A percentile compares a stretch with the other conserved stretches of the same genome.
phyloP scores from a whole-genome alignment of 2,329 filamentous ascomycete species.

The Nemania sp. region DNA sequence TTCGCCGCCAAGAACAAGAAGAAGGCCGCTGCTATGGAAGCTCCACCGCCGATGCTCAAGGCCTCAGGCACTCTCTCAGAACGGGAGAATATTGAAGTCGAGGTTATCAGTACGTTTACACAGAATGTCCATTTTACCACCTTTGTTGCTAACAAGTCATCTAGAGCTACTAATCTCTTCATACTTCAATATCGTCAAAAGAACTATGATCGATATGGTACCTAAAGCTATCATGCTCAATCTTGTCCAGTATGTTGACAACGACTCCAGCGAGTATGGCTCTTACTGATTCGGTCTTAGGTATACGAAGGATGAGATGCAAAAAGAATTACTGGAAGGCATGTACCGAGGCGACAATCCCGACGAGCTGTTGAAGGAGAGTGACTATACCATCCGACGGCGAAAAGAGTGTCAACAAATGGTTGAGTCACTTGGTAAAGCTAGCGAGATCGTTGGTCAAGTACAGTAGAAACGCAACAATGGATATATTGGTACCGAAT shows the following conservation, averaged over 20 bases:
- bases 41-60: conserved; percentile 89
- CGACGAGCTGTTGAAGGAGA: conserved; percentile 95
- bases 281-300: conserved; percentile 49
- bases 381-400: conserved; percentile 91
- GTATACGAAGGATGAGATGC: conserved; percentile 97
- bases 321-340: conserved; percentile 92
- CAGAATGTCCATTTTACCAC: background rate
- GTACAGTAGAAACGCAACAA: conserved; percentile 54
- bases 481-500: conserved; percentile 3
- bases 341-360: conserved; percentile 93
- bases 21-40: conserved; percentile 99
- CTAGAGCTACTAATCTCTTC: conserved; percentile 90
- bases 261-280: background rate
- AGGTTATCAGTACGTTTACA: conserved; percentile 84
- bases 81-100: conserved; percentile 92
- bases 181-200: conserved; percentile 97
- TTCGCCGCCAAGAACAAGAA: conserved; percentile 99
- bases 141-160: conserved; percentile 20
- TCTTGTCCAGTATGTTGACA: conserved; percentile 78
- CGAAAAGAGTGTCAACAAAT: conserved; percentile 99
- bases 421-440: conserved; percentile 89
- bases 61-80: conserved; percentile 92
- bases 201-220: conserved; percentile 99
- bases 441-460: conserved; percentile 93
- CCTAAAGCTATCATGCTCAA: conserved; percentile 99